Evolutionary conservation across 768 basidiomycete genomes (phyloP), one percentile per base, ranked within the genome.

Genomic region (Boletus edulis): DNA sequence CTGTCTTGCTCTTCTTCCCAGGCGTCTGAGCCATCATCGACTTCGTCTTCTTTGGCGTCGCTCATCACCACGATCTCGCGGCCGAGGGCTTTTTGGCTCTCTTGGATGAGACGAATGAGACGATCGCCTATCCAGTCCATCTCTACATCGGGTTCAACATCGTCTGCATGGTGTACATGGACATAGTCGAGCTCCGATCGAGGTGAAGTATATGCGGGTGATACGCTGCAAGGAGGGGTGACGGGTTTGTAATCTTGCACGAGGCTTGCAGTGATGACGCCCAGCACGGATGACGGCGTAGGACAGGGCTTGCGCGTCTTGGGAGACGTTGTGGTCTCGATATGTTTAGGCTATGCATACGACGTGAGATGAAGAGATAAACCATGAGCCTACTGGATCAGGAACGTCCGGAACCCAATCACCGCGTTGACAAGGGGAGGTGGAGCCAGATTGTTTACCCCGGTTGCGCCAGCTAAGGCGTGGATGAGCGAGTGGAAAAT

Each of bases 11-110:
- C 86, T 49, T 91, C 89, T 52, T 85, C 85, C 90, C 91, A 93
- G 3, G 75, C 78, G 8, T 82, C 88, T 9, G 76, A 78, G 2
- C 87, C 90, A 63, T 91, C 89, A 56, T 91, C 91, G 5, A 84
- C 80, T 61, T 85, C 85, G 54, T 91, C 89, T 60, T 89, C 87
- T 52, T 84, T 76, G 5, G 78, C 76, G 44, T 91, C 89, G 57
- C 83, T 84, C 80, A 85, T 82, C 5, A 91, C 81, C 11, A 93
- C 91, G 15, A 94, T 78, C 65, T 93, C 89, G 18, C 80, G 75
- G 14, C 80, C 82, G 9, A 94, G 77, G 0, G 91, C 91, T 43
- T 80, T 83, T 65, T 88, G 84, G 15, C 91, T 91, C 62, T 93
- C 84, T 63, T 84, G 82, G 59, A 94, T 92, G 49, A 93, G 80